Base-by-base conservation (phyloP, 371 early-diverging fungal species). In the Lichtheimia hyalospora region DNA sequence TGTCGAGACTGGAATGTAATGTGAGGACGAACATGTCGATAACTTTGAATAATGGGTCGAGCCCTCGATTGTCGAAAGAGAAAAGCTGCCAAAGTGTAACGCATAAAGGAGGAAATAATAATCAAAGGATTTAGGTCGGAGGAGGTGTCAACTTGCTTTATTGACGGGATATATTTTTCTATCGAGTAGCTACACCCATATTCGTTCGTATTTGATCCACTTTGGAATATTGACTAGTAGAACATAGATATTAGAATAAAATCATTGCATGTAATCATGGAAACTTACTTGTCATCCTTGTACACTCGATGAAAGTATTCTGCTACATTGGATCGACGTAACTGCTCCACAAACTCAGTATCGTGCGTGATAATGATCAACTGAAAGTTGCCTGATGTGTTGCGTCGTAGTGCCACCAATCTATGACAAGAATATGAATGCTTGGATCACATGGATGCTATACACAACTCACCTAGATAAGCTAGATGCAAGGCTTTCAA, bases 331-430 rank as follows among this genome's bases (percentile, higher is more conserved):
- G 84, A 73, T 54, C 87, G 79, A 18, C 92, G 92, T 24, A 99
- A 61, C 60, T 89, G 73, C 54, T 90, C 84, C 63, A 99, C 85
- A 82, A 99, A 99, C 25, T 92, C 90, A 69, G 98, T 99, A 76
- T 99, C 99, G 71, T 99, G 99, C 13, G 99, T 99, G 63, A 99
- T 99, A 34, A 99, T 84, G 41, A 99, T 88, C 49, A 99, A 81
- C 77, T 99, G 99, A 67, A 99, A 98, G 73, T 96, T 96, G 53
- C 81, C 67, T 68, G 97, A 96, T n/a, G 28, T 54, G 42, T 73
- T 72, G 39, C 87, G 78, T 3, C 96, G 86, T n/a, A 76, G 68
- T 62, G 87, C 72, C 25, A 64, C 59, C 40, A 64, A 40, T 10
- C 52, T 55, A 46, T 20, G 20, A 15, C 24, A 25, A 25, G 52